A percentile compares a stretch with the other conserved stretches of the same genome.
Evolutionary conservation across 345 rosid genomes (phyloP).

Genomic region (Eucalyptus sp.): DNA sequence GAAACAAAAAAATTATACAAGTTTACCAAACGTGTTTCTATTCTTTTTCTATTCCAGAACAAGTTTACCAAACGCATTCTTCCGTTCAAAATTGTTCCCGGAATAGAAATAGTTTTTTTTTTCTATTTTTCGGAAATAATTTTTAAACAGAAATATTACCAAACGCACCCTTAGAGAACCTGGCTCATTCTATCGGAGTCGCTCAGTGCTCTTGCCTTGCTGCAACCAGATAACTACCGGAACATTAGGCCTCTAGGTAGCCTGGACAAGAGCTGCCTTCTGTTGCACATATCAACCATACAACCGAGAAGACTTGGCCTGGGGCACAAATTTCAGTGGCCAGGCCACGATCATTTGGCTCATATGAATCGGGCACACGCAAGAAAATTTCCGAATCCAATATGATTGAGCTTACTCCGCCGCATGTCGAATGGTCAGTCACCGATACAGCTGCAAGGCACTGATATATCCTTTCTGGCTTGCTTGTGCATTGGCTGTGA

Average conservation of each 20-base stretch:
- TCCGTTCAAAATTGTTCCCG: no score
- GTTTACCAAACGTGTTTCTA: no score
- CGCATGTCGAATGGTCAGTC: not conserved
- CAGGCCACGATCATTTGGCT: not conserved
- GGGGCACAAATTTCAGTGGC: not conserved
- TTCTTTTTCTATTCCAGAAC: no score
- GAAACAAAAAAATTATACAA: no score
- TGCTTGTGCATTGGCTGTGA: not conserved
- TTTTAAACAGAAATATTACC: no score
- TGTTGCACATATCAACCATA: not conserved
- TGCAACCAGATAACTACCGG: not conserved
- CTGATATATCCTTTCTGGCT: not conserved
- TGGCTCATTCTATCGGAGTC: fast-evolving
- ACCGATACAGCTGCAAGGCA: not conserved
- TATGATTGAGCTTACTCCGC: not conserved
- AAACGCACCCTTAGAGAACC: not conserved
- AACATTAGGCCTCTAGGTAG: not conserved
- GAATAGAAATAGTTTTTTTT: no score
- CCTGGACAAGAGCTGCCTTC: not conserved
- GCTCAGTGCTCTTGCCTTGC: not conserved
- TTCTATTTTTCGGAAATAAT: no score
- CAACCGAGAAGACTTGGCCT: not conserved
- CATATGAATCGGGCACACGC: fast-evolving
- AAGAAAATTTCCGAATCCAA: not conserved
- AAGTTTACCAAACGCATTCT: no score